Conservation (phyloP, 805 yeast species). For the Candida fluviatilis region DNA sequence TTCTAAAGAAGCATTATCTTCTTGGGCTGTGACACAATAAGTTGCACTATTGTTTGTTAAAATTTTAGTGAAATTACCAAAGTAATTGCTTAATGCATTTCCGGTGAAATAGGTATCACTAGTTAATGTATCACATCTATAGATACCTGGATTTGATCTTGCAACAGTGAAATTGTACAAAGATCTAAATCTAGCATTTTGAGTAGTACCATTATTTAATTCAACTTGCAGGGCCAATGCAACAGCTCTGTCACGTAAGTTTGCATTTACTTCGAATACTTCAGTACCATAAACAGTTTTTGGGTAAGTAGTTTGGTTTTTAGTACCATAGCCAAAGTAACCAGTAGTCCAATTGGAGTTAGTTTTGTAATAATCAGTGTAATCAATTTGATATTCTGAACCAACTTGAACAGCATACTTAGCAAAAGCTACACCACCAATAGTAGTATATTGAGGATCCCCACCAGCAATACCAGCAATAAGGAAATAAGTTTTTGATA, state of each 20-base stretch:
- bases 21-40: conserved; percentile 63
- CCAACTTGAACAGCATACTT: conserved; percentile 60
- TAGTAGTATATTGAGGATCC: conserved; percentile 50
- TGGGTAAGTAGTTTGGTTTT: conserved; percentile 48
- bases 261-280: conserved; percentile 57
- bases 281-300: conserved; percentile 58
- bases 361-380: conserved; percentile 34
- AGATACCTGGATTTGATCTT: conserved; percentile 40
- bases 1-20: conserved; percentile 64
- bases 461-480: conserved; percentile 68
- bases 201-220: conserved; percentile 43
- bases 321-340: conserved; percentile 53
- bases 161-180: conserved; percentile 51
- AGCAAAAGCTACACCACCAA: conserved; percentile 59
- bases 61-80: conserved; percentile 42
- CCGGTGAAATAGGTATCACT: conserved; percentile 62
- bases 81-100: conserved; percentile 45
- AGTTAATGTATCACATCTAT: conserved; percentile 57
- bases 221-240: conserved; percentile 44
- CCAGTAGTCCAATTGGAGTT: conserved; percentile 55
- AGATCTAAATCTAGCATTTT: conserved; percentile 43
- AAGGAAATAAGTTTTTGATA: conserved; percentile 56
- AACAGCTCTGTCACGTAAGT: conserved; percentile 55
- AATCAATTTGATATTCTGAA: conserved; percentile 55
- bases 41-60: conserved; percentile 57